Base-by-base conservation (phyloP, 2,329 filamentous ascomycete species). In the Scedosporium apiospermum region DNA sequence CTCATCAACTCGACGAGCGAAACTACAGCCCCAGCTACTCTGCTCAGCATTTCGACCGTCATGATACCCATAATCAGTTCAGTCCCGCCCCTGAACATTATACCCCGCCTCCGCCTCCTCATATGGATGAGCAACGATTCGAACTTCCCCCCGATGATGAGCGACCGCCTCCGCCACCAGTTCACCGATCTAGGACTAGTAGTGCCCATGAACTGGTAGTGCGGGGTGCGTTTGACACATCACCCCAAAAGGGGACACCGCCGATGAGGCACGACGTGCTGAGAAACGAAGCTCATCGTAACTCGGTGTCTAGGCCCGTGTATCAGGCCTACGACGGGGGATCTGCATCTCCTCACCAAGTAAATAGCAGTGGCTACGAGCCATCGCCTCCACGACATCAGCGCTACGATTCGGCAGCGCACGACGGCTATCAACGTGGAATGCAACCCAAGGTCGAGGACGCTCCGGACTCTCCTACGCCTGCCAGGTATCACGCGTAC, bases 391-490 rank as follows among this genome's bases (percentile, higher is more conserved):
- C 77, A 2, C 76, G 78, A 49, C 80, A 83, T 61, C 75, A 80
- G 62, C 80, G 82, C 0, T 82, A 82, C 63, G 82, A 86, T 64
- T 69, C 72, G 30, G 18, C 18, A 6, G 70, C 70, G 18, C 80
- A 77, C 67, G 81, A 80, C 61, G 68, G 72, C 44, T 78, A 78
- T 49, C 74, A 76, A 68, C 77, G 78, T 63, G 78, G 80, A 0
- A 80, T 85, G 82, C 85, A 86, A 67, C 83, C 82, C 2, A 87
- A 81, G 6, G 84, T 85, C 5, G 86, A 88, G 69, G 86, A 88
- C 65, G 83, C 80, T 5, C 84, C 85, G 3, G 84, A 86, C 58
- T 80, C 82, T 23, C 62, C 62, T 3, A 60, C 58, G 4, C 58
- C 49, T 5, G 30, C 38, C 3, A 58, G 60, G 34, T 12, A n/a